Evolutionary conservation across 768 basidiomycete species (phyloP).

Genomic region (Cubamyces sp.): DNA sequence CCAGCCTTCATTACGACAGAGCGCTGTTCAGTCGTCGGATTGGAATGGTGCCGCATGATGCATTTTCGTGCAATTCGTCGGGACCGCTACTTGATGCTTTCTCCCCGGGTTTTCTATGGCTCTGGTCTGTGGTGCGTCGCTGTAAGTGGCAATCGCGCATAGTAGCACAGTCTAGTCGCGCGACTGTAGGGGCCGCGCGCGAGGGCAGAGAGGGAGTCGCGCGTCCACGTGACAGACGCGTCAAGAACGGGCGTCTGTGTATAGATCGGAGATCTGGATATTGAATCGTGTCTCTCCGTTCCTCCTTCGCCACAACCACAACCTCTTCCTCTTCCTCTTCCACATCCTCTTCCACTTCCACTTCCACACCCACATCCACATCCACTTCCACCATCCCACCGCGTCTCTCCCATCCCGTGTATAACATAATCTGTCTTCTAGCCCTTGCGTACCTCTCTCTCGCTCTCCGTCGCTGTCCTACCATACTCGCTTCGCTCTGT

Average conservation of each 20-base stretch:
- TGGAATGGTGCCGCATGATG: too few relatives aligned
- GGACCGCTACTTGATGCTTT: too few relatives aligned
- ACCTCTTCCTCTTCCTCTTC: not conserved
- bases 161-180: not conserved
- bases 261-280: not conserved
- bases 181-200: not conserved
- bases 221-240: constrained; percentile 11
- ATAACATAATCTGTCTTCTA: not conserved
- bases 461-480: not conserved
- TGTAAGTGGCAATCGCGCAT: too few relatives aligned
- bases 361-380: too few relatives aligned
- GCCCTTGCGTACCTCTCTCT: not conserved
- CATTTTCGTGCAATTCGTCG: too few relatives aligned
- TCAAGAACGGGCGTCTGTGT: not conserved
- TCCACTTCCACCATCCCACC: not conserved
- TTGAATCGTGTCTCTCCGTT: not conserved
- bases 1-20: too few relatives aligned
- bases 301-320: not conserved
- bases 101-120: too few relatives aligned
- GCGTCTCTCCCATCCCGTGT: not conserved
- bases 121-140: too few relatives aligned
- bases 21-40: too few relatives aligned
- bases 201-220: not conserved
- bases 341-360: not conserved
- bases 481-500: not conserved